A percentile compares a stretch with the other conserved stretches of the same genome.
These are phyloP conservation scores for Ustilago loliicola DNA, from an alignment of 1,284 basidiomycete genomes.

Conservation along the genomic window DNA sequence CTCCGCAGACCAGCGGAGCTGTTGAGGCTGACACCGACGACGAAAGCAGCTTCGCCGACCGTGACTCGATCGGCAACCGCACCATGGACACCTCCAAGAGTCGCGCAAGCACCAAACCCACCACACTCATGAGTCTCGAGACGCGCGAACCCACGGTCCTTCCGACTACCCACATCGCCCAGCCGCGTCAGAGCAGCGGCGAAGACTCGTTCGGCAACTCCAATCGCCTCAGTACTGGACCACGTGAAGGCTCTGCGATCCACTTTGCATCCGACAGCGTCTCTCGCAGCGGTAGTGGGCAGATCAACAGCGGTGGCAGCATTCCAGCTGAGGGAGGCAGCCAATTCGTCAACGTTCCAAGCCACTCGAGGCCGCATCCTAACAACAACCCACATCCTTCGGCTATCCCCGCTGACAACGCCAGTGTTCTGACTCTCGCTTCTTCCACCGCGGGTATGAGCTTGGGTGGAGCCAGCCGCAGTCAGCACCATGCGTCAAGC, in stretches of 20 bases:
- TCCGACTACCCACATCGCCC: conserved; percentile 87
- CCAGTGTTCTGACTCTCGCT: conserved; percentile 89
- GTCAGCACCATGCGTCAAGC: conserved; percentile 52
- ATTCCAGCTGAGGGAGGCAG: conserved; percentile 23
- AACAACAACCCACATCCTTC: conserved; percentile 93
- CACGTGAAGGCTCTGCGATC: conserved; percentile 36
- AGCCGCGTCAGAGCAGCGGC: conserved; percentile 75
- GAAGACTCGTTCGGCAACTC: conserved; percentile 39
- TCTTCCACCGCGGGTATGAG: conserved; percentile 77
- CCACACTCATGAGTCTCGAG: conserved; percentile 89
- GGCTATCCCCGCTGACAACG: conserved; percentile 89
- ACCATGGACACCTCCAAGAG: conserved; percentile 74
- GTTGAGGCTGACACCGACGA: conserved; percentile 32
- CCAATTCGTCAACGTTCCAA: conserved; percentile 73
- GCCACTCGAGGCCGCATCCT: conserved; percentile 90
- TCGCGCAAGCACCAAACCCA: conserved; percentile 92
- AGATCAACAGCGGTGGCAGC: conserved; percentile 12
- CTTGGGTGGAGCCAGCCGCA: conserved; percentile 51
- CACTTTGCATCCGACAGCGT: conserved; percentile 29
- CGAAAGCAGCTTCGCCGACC: conserved; percentile 38
- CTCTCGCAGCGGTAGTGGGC: conserved; percentile 32
- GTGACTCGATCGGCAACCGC: conserved; percentile 59
- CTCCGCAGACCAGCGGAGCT: not conserved
- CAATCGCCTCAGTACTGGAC: conserved; percentile 37
- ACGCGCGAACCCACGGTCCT: conserved; percentile 46